phyloP scores from a whole-genome alignment of 1,139 yeast genomes.

The Candida sp. region DNA sequence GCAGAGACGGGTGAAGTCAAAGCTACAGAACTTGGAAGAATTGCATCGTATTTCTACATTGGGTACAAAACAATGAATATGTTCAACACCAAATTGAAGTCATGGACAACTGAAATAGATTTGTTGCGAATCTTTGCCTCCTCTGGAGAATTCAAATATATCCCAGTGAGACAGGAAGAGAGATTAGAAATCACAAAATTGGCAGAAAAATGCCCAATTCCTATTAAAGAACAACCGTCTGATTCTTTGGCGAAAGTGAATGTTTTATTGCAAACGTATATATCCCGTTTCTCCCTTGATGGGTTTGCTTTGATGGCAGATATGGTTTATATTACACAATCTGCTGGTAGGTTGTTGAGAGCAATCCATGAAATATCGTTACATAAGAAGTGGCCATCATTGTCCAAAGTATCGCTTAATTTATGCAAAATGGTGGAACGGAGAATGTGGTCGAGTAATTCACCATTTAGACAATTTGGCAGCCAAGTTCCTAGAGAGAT shows the following conservation, averaged over 20 bases:
- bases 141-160: slow-evolving; percentile 81
- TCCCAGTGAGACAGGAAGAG: slow-evolving; percentile 88
- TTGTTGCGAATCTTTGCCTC: slow-evolving; percentile 70
- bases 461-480: slow-evolving; percentile 84
- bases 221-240: slow-evolving; percentile 67
- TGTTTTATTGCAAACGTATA: slow-evolving; percentile 78
- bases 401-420: slow-evolving; percentile 57
- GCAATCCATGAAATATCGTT: slow-evolving; percentile 82
- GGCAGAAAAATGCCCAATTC: slow-evolving; percentile 78
- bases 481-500: slow-evolving; percentile 60
- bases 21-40: slow-evolving; percentile 77
- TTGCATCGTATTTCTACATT: slow-evolving; percentile 87
- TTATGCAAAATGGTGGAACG: slow-evolving; percentile 78
- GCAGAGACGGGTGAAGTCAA: slow-evolving; percentile 34
- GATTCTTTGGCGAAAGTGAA: slow-evolving; percentile 81
- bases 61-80: slow-evolving; percentile 64
- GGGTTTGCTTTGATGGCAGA: slow-evolving; percentile 94
- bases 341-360: slow-evolving; percentile 84
- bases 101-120: slow-evolving; percentile 70
- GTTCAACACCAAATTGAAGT: slow-evolving; percentile 60
- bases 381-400: slow-evolving; percentile 67
- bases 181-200: slow-evolving; percentile 70
- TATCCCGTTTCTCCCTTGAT: slow-evolving; percentile 69
- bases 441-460: slow-evolving; percentile 79
- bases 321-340: slow-evolving; percentile 90